A percentile compares a stretch with the other conserved stretches of the same genome.
Evolutionary conservation across 495 filamentous ascomycete species (phyloP).

Genomic region (Penicillium lividum): DNA sequence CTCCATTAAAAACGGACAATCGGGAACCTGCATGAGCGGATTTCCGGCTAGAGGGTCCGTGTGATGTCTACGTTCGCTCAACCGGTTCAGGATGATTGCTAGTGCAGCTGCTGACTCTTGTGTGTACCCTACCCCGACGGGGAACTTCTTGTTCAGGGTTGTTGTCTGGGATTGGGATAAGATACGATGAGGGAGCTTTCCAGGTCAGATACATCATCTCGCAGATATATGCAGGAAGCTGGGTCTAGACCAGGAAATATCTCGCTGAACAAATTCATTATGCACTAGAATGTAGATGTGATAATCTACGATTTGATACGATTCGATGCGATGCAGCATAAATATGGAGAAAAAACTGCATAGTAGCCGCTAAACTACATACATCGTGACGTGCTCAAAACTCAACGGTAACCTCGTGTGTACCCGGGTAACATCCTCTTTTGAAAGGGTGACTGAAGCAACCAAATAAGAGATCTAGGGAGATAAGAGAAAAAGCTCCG

Average conservation of each 20-base stretch:
- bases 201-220: too few relatives aligned
- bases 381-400: background rate
- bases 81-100: background rate
- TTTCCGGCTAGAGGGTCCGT: background rate
- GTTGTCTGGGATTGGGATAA: too few relatives aligned
- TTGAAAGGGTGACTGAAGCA: slow-evolving; percentile 9
- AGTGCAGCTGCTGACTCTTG: background rate
- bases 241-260: background rate
- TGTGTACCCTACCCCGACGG: background rate
- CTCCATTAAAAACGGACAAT: background rate
- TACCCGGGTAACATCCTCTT: slow-evolving; percentile 14
- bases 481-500: slow-evolving; percentile 6
- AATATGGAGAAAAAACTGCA: background rate
- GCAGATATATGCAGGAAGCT: background rate
- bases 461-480: background rate
- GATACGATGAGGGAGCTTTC: too few relatives aligned
- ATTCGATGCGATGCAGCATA: background rate
- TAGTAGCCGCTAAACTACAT: too few relatives aligned
- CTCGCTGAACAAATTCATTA: background rate
- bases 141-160: background rate
- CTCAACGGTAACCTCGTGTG: background rate
- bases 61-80: background rate
- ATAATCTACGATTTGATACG: background rate
- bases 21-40: slow-evolving; percentile 6
- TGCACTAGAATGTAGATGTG: too few relatives aligned